Evolutionary conservation across 1,284 basidiomycete genomes (phyloP), one percentile per base, ranked within the genome.

Genomic region (Singerocomus inundabilis): DNA sequence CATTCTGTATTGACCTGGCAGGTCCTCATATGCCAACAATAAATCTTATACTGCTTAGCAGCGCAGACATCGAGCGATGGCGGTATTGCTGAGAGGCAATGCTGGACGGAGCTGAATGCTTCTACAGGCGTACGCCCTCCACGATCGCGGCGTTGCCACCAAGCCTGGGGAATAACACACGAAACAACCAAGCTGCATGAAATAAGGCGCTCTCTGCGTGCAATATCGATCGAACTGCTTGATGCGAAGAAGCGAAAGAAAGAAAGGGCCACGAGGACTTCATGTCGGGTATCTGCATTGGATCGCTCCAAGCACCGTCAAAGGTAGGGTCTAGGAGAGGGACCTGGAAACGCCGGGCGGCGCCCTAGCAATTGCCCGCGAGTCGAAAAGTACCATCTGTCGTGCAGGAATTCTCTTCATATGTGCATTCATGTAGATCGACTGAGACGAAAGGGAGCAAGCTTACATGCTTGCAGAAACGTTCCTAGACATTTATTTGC

Each of bases 211-310:
- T 53, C 63, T 56, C 49, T 59, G 44, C 64, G 67, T 55, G 64
- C 64, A 66, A 67, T 59, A 68, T 36, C 67, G 67, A 67, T 70
- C 64, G 57, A 47, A 58, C 54, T 51, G 66, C 59, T 68, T 57
- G 58, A 66, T 58, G 65, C 49, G 55, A 60, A 68, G 65, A 68
- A 67, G 62, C 57, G 61, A 69, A 54, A 66, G 54, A 54, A 49
- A 61, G 58, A 61, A 46, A 69, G 52, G 50, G 37, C 60, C 64
- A 69, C 64, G 65, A 66, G 65, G 64, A 56, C 40, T 66, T 67
- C 68, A 67, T 67, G 62, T 69, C 67, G 67, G 65, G 62, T 67
- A 67, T 70, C 67, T 70, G 66, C 49, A 53, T 55, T 58, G 52
- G 60, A 70, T 70, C 65, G 62, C 64, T 67, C 65, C 63, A 69